Conservation (phyloP, 148 eudicot genomes). For the Spergularia marina region DNA sequence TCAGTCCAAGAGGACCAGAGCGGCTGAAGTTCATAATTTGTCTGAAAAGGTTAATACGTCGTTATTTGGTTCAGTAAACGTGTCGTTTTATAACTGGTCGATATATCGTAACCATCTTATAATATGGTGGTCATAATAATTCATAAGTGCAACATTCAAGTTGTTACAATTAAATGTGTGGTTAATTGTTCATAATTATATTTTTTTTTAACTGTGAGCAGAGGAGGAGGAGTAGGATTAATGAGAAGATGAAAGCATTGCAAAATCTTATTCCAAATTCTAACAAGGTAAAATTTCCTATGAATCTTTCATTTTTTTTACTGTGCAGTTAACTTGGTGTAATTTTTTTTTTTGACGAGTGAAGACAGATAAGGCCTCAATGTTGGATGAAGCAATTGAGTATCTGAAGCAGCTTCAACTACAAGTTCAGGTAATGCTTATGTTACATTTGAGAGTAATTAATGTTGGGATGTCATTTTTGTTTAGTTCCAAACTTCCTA, state of each 20-base stretch:
- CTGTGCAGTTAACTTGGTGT: not conserved
- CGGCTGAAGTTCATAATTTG: conserved; percentile 88
- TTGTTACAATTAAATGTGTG: not conserved
- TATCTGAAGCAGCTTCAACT: conserved; percentile 95
- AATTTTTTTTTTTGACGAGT: conserved; percentile 10
- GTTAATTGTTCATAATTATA: not conserved
- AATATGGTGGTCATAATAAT: not conserved
- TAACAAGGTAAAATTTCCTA: conserved; percentile 54
- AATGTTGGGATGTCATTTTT: too few relatives aligned
- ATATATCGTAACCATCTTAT: not conserved
- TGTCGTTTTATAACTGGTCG: not conserved
- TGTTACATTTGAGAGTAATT: too few relatives aligned
- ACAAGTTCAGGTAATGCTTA: conserved; percentile 67
- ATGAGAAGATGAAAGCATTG: conserved; percentile 95
- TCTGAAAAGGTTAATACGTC: conserved; percentile 69
- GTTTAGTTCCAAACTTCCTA: too few relatives aligned
- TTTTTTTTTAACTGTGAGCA: conserved; percentile 25
- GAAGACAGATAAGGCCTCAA: conserved; percentile 94
- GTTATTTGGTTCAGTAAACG: not conserved
- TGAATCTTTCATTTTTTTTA: not conserved
- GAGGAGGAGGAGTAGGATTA: conserved; percentile 91
- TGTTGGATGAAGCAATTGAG: conserved; percentile 97
- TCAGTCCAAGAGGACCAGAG: conserved; percentile 72
- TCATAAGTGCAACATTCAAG: not conserved
- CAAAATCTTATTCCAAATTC: conserved; percentile 89